A percentile compares a stretch with the other conserved stretches of the same genome.
These are phyloP conservation scores for Lizonia empirigonia DNA, from an alignment of 2,329 filamentous ascomycete species.

Conservation along the genomic window DNA sequence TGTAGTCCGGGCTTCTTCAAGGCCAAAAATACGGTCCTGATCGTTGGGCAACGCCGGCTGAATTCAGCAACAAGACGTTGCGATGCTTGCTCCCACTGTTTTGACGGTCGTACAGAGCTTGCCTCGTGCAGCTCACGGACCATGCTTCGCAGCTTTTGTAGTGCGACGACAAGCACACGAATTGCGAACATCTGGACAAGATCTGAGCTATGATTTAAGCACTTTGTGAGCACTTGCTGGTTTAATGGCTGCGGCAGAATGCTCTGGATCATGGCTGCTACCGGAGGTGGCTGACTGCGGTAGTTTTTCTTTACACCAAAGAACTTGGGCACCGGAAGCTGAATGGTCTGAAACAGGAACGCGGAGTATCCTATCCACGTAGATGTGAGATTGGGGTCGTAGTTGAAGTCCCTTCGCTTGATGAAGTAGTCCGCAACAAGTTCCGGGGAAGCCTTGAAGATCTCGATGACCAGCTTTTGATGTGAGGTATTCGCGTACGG, in stretches of 20 bases:
- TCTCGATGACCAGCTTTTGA: slow-evolving; percentile 77
- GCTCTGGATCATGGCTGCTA: slow-evolving; percentile 79
- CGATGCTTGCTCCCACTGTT: slow-evolving; percentile 72
- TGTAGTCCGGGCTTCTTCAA: slow-evolving; percentile 75
- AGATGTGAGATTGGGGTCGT: slow-evolving; percentile 88
- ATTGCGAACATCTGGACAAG: slow-evolving; percentile 85
- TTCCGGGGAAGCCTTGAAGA: slow-evolving; percentile 83
- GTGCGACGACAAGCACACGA: slow-evolving; percentile 75
- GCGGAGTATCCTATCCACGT: slow-evolving; percentile 95
- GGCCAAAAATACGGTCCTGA: slow-evolving; percentile 78
- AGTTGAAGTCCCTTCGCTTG: slow-evolving; percentile 74
- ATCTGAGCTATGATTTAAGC: slow-evolving; percentile 76
- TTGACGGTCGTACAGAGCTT: slow-evolving; percentile 43
- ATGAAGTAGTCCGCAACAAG: slow-evolving; percentile 86
- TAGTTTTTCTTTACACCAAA: slow-evolving; percentile 71
- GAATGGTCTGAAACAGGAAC: slow-evolving; percentile 81
- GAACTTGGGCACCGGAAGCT: slow-evolving; percentile 71
- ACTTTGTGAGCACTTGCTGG: slow-evolving; percentile 78
- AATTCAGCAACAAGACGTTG: slow-evolving; percentile 75
- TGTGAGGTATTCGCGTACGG: slow-evolving; percentile 84
- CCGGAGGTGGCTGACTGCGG: slow-evolving; percentile 74
- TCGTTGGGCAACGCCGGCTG: slow-evolving; percentile 75
- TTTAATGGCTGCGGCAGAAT: slow-evolving; percentile 82
- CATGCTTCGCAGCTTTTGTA: slow-evolving; percentile 75
- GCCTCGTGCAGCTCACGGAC: slow-evolving; percentile 65